These are phyloP conservation scores for Wickerhamiella azymoides DNA, from an alignment of 805 yeast species.

Conservation along the genomic window DNA sequence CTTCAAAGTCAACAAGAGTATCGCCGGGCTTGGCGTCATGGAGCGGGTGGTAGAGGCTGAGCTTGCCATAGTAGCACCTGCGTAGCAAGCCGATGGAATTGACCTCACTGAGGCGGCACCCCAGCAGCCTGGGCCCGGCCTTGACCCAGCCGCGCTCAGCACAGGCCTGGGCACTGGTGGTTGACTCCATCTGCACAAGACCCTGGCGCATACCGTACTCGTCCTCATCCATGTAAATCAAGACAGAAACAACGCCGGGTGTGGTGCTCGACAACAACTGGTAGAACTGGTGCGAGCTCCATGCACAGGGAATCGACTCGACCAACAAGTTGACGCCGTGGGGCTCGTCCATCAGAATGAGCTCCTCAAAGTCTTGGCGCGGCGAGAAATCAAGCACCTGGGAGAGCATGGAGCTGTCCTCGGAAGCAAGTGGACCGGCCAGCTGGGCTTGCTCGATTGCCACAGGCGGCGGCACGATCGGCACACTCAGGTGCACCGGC, in stretches of 20 bases:
- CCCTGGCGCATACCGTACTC: conserved; percentile 6
- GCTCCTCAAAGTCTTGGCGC: neutral
- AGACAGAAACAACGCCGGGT: neutral
- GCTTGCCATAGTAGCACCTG: conserved; percentile 1
- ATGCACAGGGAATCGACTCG: neutral
- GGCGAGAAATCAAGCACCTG: neutral
- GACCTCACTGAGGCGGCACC: conserved; percentile 3
- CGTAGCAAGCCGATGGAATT: conserved; percentile 3
- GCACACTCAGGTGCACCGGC: too few relatives aligned
- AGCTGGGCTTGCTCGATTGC: too few relatives aligned
- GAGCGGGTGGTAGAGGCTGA: neutral
- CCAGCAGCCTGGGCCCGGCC: neutral
- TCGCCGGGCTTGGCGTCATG: neutral
- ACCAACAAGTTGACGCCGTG: neutral
- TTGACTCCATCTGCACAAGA: conserved; percentile 1
- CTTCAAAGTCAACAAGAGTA: neutral
- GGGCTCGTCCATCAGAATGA: neutral
- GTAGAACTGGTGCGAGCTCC: conserved; percentile 1
- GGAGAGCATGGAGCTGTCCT: too few relatives aligned
- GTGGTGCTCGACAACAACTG: neutral
- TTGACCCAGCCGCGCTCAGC: neutral
- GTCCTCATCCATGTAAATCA: conserved; percentile 3
- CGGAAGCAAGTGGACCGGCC: too few relatives aligned
- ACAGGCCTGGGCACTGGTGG: neutral
- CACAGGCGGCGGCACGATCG: too few relatives aligned